Base-by-base conservation (phyloP, 192 early-diverging fungal species). In the Coemansia aciculifera region DNA sequence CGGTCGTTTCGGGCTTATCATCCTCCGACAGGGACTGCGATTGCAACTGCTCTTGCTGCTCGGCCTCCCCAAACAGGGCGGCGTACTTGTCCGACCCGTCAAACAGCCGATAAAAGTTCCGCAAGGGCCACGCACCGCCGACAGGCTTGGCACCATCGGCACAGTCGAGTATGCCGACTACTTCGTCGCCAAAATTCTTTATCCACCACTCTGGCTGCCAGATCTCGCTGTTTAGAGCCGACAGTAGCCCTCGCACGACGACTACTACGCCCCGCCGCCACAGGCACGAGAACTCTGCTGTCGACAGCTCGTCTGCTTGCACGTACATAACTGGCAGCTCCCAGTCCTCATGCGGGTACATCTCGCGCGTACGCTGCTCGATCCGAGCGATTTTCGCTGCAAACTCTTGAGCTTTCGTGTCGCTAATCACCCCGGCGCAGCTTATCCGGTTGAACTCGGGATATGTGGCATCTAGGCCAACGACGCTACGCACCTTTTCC, bases 81-180 rank as follows among this genome's bases (percentile, higher is more conserved):
- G 48, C 32, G 46, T 73, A 44, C n/a, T 15, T 12, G 42, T 84
- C 72, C 60, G 34, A 11, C 17, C 76, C 68, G 67, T 85, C 73
- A 70, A 88, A 81, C 57, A 79, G 44, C 1, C 74, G 62, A 77
- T 87, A 89, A 71, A 89, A 86, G 4, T 77, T 65, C 36, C 72
- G 66, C 65, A 87, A 51, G 1, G 72, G 65, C 64, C 73, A 72
- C 3, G 59, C 44, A 52, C 73, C 78, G 10, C 38, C 69, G 4
- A 60, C 48, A 0, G 68, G 24, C 8, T 62, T 51, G 0, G 56
- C 57, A 9, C 62, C 66, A 2, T 69, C 61, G 3, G 39, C 64
- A 59, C 88, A 89, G 68, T 92, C 85, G 13, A 87, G 74, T 12
- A 92, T 75, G 32, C 39, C 67, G 43, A 87, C 79, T 9, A 31